A percentile compares a stretch with the other conserved stretches of the same genome.
Evolutionary conservation across 345 rosid species (phyloP).

Genomic region (Boechera stricta): DNA sequence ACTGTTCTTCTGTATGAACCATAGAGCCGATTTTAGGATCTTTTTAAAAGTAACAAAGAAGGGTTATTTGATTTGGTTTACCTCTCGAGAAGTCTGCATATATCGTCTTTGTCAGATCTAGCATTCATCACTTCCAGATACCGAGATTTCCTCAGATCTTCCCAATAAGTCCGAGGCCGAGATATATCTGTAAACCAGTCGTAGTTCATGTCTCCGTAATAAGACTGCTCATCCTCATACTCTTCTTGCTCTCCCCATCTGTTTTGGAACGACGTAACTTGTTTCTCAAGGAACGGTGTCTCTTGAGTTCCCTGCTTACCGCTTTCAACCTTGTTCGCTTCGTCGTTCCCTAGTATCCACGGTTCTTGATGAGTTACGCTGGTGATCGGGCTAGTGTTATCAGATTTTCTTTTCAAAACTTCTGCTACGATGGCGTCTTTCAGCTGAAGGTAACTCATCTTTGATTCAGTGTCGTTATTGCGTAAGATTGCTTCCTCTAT

Average conservation of each 20-base stretch:
- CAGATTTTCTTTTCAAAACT: conserved; percentile 20
- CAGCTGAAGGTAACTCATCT: conserved; percentile 22
- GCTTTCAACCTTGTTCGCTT: neutral
- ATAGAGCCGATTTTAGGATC: neutral
- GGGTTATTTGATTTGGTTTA: conserved; percentile 28
- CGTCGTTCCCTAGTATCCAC: neutral
- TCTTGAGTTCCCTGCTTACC: neutral
- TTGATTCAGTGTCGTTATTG: conserved; percentile 19
- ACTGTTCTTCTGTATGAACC: conserved; percentile 68
- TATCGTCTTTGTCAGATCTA: conserved; percentile 63
- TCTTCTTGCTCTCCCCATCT: conserved; percentile 49
- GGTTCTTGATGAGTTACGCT: conserved; percentile 22
- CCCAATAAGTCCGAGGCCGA: conserved; percentile 90
- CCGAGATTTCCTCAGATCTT: conserved; percentile 67
- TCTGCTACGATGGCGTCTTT: conserved; percentile 36
- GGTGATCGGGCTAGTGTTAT: neutral
- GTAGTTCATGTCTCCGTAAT: conserved; percentile 43
- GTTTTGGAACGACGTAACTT: conserved; percentile 36
- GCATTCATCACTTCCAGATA: conserved; percentile 66
- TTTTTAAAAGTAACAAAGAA: neutral
- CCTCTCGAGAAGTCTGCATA: conserved; percentile 78
- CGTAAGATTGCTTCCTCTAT: conserved; percentile 21
- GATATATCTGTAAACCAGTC: conserved; percentile 78
- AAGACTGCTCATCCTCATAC: conserved; percentile 42
- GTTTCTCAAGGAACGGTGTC: conserved; percentile 13